Conservation (phyloP, 148 eudicot genomes). For the Heliamphora exappendiculata region DNA sequence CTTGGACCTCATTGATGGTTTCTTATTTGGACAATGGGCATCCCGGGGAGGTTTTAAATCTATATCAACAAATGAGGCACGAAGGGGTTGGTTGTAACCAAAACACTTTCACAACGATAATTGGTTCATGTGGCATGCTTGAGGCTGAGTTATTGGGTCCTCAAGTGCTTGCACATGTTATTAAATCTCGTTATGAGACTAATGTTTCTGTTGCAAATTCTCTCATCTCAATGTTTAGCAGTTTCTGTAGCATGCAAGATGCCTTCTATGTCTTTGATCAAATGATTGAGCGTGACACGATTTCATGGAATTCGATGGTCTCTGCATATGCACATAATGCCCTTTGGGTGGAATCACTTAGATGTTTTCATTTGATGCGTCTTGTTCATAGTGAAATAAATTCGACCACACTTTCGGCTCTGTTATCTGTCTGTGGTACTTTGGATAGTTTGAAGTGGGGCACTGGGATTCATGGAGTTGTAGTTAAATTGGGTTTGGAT, state of each 20-base stretch:
- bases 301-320: slow-evolving; percentile 78
- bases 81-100: slow-evolving; percentile 44
- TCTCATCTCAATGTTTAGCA: slow-evolving; percentile 61
- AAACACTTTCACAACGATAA: slow-evolving; percentile 48
- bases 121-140: slow-evolving; percentile 55
- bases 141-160: slow-evolving; percentile 47
- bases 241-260: slow-evolving; percentile 30
- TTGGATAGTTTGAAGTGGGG: slow-evolving; percentile 43
- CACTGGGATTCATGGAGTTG: slow-evolving; percentile 60
- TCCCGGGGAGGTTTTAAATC: slow-evolving; percentile 26
- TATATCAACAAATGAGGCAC: slow-evolving; percentile 40
- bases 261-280: slow-evolving; percentile 46
- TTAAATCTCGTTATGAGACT: slow-evolving; percentile 47
- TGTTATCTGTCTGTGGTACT: slow-evolving; percentile 44
- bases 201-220: slow-evolving; percentile 62
- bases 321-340: slow-evolving; percentile 49
- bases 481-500: slow-evolving; percentile 45
- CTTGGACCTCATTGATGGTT: slow-evolving; percentile 79
- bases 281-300: slow-evolving; percentile 58
- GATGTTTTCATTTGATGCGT: slow-evolving; percentile 53
- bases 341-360: slow-evolving; percentile 36
- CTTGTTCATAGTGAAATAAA: slow-evolving; percentile 38
- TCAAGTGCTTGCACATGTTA: slow-evolving; percentile 58
- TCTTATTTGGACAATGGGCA: slow-evolving; percentile 35
- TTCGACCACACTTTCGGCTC: slow-evolving; percentile 47